Percentiles rank a stretch among this genome's conserved stretches.
phyloP scores from a whole-genome alignment of 208 protist species.

The Leishmania gerbilli region DNA sequence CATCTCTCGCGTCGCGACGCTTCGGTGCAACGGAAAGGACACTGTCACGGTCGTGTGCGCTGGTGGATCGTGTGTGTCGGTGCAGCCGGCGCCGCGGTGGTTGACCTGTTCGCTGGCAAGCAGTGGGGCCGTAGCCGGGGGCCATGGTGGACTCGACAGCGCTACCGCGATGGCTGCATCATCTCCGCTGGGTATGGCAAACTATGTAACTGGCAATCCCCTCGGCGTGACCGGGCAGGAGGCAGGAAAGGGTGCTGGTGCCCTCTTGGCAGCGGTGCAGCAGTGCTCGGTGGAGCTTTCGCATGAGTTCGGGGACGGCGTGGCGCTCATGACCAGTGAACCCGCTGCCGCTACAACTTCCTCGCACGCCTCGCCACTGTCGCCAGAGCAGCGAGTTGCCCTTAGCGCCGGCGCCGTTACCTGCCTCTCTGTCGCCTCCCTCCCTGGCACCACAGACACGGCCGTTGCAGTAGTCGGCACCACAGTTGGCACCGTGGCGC shows the following conservation, averaged over 20 bases:
- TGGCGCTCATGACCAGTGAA: neutral
- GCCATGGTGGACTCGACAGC: neutral
- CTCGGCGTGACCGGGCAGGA: neutral
- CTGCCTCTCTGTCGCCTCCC: constrained; percentile 33
- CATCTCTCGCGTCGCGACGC: constrained; percentile 18
- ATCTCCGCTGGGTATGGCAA: neutral
- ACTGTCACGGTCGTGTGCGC: constrained; percentile 16
- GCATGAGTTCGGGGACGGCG: neutral
- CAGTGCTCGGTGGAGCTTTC: neutral
- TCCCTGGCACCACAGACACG: constrained; percentile 38
- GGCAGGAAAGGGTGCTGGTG: constrained; percentile 14
- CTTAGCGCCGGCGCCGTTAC: constrained; percentile 36
- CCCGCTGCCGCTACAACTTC: neutral
- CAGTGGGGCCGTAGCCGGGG: neutral
- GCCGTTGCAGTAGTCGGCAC: constrained; percentile 67
- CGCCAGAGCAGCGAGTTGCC: constrained; percentile 12
- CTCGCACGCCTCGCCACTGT: neutral
- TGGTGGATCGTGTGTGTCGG: constrained; percentile 24
- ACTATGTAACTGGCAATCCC: neutral
- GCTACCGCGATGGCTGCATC: neutral
- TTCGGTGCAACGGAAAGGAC: constrained; percentile 5
- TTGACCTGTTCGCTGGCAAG: neutral
- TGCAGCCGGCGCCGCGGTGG: constrained; percentile 20
- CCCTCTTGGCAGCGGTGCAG: constrained; percentile 12
- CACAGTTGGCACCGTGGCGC: constrained; percentile 42